Evolutionary conservation across 805 yeast species (phyloP).

Genomic region (Groenewaldozyma tartarivorans): DNA sequence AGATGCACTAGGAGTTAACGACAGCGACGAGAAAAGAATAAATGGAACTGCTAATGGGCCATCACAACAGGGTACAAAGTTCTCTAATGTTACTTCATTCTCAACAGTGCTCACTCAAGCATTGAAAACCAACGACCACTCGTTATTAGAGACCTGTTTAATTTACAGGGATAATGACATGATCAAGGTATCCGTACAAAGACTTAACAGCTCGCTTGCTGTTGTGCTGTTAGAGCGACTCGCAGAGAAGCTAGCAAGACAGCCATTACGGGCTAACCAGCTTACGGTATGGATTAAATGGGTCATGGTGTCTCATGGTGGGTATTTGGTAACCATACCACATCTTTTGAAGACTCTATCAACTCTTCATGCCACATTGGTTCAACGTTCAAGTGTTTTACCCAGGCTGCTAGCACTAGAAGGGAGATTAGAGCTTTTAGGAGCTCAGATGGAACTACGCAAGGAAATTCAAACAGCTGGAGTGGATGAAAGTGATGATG

Average conservation of each 20-base stretch:
- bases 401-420: conserved; percentile 69
- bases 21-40: conserved; percentile 18
- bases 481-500: conserved; percentile 7
- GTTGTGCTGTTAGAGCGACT: conserved; percentile 37
- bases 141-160: conserved; percentile 77
- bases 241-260: conserved; percentile 41
- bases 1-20: conserved; percentile 26
- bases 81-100: conserved; percentile 60
- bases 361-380: conserved; percentile 47
- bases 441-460: conserved; percentile 67
- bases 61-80: conserved; percentile 33
- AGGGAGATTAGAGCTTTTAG: conserved; percentile 73
- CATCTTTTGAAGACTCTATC: conserved; percentile 48
- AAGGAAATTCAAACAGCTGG: conserved; percentile 28
- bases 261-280: conserved; percentile 44
- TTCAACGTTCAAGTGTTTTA: conserved; percentile 45
- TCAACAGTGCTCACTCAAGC: conserved; percentile 85
- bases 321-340: conserved; percentile 44
- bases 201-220: conserved; percentile 39
- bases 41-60: conserved; percentile 10
- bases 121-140: conserved; percentile 73
- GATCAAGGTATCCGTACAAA: conserved; percentile 45
- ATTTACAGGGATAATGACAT: conserved; percentile 41
- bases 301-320: conserved; percentile 62
- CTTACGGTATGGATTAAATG: conserved; percentile 69